Evolutionary conservation across 176 grass and related monocot genomes (phyloP).

Genomic region (Carex kokanica): DNA sequence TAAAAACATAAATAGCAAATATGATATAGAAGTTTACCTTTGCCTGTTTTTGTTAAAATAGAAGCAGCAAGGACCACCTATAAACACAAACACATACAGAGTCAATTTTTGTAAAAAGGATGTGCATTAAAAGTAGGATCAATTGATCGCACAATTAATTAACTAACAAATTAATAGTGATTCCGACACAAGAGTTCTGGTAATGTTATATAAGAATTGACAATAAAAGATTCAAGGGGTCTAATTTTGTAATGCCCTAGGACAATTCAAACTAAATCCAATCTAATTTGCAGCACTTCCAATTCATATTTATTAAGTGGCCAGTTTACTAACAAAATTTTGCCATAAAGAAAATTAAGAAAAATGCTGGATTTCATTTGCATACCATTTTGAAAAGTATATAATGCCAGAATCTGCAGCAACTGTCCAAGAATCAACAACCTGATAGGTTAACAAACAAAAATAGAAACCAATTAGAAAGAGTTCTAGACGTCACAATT

Average conservation of each 20-base stretch:
- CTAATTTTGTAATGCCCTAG: not conserved
- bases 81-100: conserved; percentile 15
- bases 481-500: not conserved
- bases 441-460: conserved; percentile 9
- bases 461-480: not conserved
- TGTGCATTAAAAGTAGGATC: not conserved
- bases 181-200: not conserved
- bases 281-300: not conserved
- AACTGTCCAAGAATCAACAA: not conserved
- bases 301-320: not conserved
- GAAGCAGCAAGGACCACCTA: conserved; percentile 80
- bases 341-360: not conserved
- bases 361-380: conserved; percentile 5
- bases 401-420: conserved; percentile 3
- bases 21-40: conserved; percentile 47
- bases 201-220: conserved; percentile 9
- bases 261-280: not conserved
- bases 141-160: not conserved
- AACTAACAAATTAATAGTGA: conserved; percentile 22
- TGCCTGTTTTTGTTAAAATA: conserved; percentile 68
- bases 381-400: conserved; percentile 30
- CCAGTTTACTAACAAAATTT: not conserved
- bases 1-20: conserved; percentile 9
- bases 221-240: not conserved
- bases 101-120: not conserved